Evolutionary conservation across 106 monocot species (phyloP).

Genomic region (Dactylorhiza incarnata): DNA sequence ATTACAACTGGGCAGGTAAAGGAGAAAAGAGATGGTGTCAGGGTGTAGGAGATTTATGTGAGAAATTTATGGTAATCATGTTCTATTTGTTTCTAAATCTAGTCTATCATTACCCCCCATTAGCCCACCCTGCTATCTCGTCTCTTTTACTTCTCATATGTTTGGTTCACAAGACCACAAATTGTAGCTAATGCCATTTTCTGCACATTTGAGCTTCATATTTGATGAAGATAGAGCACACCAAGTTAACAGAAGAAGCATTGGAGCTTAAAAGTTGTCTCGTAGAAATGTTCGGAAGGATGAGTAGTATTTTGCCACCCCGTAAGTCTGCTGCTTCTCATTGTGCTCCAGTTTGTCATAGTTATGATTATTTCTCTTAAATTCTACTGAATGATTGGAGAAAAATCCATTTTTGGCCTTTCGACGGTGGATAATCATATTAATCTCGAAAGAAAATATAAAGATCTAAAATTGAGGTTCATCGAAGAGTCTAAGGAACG

Average conservation of each 20-base stretch:
- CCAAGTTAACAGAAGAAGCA: conserved; percentile 38
- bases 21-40: conserved; percentile 77
- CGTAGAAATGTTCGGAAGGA: conserved; percentile 38
- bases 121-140: background rate
- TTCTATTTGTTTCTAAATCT: background rate
- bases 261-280: conserved; percentile 35
- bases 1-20: no score
- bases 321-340: conserved; percentile 13
- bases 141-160: background rate
- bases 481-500: conserved; percentile 57
- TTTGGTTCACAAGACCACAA: background rate
- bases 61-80: conserved; percentile 50
- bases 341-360: background rate
- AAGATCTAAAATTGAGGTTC: conserved; percentile 49
- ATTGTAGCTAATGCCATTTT: background rate
- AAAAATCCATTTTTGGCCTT: background rate
- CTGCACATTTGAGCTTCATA: conserved; percentile 13
- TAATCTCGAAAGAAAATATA: conserved; percentile 30
- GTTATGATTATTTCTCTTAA: background rate
- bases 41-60: conserved; percentile 38
- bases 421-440: conserved; percentile 35
- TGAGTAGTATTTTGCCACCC: conserved; percentile 20
- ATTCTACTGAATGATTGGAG: background rate
- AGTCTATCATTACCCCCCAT: background rate
- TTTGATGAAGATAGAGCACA: conserved; percentile 67